Evolutionary conservation across 352 stramenopile species (phyloP).

Genomic region (Globisporangium mamillatum): DNA sequence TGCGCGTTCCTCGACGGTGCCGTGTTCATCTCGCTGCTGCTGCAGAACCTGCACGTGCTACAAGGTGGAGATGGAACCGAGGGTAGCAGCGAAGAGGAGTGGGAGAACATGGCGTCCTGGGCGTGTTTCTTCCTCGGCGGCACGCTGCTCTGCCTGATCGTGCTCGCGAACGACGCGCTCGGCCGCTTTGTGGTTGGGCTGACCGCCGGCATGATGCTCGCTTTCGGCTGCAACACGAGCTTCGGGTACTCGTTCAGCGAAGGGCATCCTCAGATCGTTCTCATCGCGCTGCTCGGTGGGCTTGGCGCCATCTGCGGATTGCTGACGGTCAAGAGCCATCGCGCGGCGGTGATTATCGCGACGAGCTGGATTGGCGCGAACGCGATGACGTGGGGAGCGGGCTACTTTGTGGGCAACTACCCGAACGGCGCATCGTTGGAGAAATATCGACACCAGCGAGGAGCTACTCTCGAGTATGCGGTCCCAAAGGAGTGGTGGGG

Average conservation of each 20-base stretch:
- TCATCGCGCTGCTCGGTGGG: background rate
- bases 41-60: conserved; percentile 16
- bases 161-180: conserved; percentile 20
- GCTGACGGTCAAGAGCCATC: conserved; percentile 1
- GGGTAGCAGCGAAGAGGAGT: conserved; percentile 10
- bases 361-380: conserved; percentile 32
- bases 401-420: conserved; percentile 36
- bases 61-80: background rate
- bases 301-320: conserved; percentile 6
- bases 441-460: conserved; percentile 8
- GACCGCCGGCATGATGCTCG: conserved; percentile 32
- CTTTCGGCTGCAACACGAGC: conserved; percentile 29
- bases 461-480: background rate
- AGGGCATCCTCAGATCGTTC: conserved; percentile 10
- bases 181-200: conserved; percentile 29
- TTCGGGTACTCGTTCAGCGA: conserved; percentile 28
- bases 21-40: conserved; percentile 16
- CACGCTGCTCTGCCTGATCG: conserved; percentile 23
- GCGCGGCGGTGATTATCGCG: conserved; percentile 19
- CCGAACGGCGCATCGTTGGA: conserved; percentile 21
- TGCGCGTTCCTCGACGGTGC: conserved; percentile 28
- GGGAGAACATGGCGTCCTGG: conserved; percentile 33
- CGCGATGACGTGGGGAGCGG: conserved; percentile 23
- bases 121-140: conserved; percentile 37
- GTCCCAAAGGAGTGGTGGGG: conserved; percentile 29